Base-by-base conservation (phyloP, 352 stramenopile species). In the Phytophthora boehmeriae region DNA sequence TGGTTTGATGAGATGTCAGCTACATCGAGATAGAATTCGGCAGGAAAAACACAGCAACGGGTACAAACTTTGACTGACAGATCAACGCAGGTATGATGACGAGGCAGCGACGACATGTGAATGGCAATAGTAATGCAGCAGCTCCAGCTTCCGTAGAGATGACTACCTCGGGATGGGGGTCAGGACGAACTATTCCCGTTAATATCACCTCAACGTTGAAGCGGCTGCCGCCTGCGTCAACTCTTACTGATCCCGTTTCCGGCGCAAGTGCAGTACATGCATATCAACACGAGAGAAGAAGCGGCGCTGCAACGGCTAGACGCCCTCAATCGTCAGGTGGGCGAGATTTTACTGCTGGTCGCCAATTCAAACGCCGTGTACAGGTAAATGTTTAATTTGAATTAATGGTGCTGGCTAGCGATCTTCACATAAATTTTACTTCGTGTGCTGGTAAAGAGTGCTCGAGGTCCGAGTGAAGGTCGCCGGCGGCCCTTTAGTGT, bases 121-220 rank as follows among this genome's bases (percentile, higher is more conserved):
- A 70, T 25, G 80, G 80, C 59, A 83, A 63, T 39, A 88, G 77
- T 71, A 89, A 89, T 28, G 68, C 66, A 8, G 17, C 56, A 39
- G 28, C 58, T 1, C 25, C 63, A 14, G 42, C 19, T 52, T 13
- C 23, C 19, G 4, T 13, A 19, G 22, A 54, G 13, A 20, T 34
- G 42, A 1, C 19, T 34, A 13, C 45, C n/a, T 25, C 22, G 6
- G 55, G 42, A 13, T 70, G 62, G 62, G 62, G 62, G 5, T 66
- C 55, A 17, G 55, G 62, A 8, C 55, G 55, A 4, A 54, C 43
- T 4, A 35, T 66, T 19, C 62, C 49, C 10, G 35, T 39, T 8
- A 58, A 57, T 19, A 57, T 61, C 44, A 61, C 25, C 39, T 70
- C 55, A 35, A 34, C 43, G 1, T 44, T 34, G 11, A 70, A 66